Conservation (phyloP, 495 filamentous ascomycete genomes). For the Penicillium simplicissimum region DNA sequence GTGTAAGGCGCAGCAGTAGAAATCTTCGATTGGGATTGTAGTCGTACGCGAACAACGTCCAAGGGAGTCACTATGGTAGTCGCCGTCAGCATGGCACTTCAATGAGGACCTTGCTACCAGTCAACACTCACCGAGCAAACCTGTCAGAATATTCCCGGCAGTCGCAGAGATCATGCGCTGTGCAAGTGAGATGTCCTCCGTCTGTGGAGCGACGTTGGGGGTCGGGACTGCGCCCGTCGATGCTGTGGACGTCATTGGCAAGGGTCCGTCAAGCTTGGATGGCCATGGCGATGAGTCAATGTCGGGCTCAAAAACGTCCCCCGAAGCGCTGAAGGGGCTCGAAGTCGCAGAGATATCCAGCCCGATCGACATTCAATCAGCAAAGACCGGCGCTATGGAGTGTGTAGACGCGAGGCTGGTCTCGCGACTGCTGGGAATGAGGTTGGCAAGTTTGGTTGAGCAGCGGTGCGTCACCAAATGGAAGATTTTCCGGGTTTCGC, state of each 20-base stretch:
- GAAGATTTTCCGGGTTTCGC: slow-evolving; percentile 36
- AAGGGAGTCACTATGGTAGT: slow-evolving; percentile 77
- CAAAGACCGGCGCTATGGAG: slow-evolving; percentile 3
- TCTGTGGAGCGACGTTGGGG: slow-evolving; percentile 15
- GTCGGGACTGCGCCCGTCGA: slow-evolving; percentile 28
- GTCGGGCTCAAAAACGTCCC: slow-evolving; percentile 17
- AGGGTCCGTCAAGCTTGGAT: slow-evolving; percentile 33
- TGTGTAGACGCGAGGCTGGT: neutral
- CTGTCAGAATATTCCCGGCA: slow-evolving; percentile 85
- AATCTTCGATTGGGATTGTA: slow-evolving; percentile 76
- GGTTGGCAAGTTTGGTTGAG: neutral
- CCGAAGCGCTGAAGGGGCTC: slow-evolving; percentile 8
- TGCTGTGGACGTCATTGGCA: slow-evolving; percentile 40
- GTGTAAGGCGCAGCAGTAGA: slow-evolving; percentile 40
- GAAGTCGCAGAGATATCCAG: slow-evolving; percentile 18
- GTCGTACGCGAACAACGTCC: slow-evolving; percentile 92
- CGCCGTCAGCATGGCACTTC: slow-evolving; percentile 7
- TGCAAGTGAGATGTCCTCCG: slow-evolving; percentile 64
- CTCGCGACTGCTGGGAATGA: neutral
- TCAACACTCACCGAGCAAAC: slow-evolving; percentile 70
- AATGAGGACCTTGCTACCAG: neutral
- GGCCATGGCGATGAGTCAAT: slow-evolving; percentile 40
- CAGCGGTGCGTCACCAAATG: slow-evolving; percentile 22
- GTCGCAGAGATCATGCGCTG: slow-evolving; percentile 97
- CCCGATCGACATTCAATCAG: slow-evolving; percentile 24